Percentiles rank a stretch among this genome's conserved stretches.
phyloP scores from a whole-genome alignment of 2,329 filamentous ascomycete species.

The Beauveria bassiana region DNA sequence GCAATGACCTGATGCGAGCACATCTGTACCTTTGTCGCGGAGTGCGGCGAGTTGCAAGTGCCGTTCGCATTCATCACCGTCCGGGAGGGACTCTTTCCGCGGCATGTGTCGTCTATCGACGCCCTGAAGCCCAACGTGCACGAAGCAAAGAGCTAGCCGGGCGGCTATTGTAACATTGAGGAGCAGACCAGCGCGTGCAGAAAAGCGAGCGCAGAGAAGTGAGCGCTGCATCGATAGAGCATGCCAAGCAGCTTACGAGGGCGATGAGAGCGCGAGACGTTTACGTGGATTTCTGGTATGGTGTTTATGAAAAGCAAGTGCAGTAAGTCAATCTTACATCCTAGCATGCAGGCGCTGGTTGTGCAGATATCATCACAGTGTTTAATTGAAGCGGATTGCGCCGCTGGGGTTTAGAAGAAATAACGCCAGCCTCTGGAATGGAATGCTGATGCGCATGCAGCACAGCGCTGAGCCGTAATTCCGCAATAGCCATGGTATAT shows the following conservation, averaged over 20 bases:
- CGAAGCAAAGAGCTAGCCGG: neutral
- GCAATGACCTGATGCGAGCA: conserved; percentile 17
- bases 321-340: neutral
- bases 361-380: conserved; percentile 8
- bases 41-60: conserved; percentile 12
- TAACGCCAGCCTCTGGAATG: neutral
- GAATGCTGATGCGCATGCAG: neutral
- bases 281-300: conserved; percentile 22
- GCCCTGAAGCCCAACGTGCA: neutral
- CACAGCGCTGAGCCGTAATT: neutral
- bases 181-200: conserved; percentile 13
- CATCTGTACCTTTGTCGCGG: conserved; percentile 22
- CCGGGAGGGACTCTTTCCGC: conserved; percentile 12
- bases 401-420: neutral
- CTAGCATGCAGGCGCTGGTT: neutral
- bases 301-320: conserved; percentile 18
- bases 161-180: conserved; percentile 14
- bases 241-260: conserved; percentile 6
- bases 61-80: neutral
- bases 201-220: conserved; percentile 7
- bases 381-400: conserved; percentile 3
- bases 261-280: conserved; percentile 14
- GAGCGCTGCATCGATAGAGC: conserved; percentile 12
- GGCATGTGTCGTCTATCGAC: conserved; percentile 10
- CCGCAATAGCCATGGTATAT: neutral